Conservation (phyloP, 805 yeast species). For the Ogataea salicorniae region DNA sequence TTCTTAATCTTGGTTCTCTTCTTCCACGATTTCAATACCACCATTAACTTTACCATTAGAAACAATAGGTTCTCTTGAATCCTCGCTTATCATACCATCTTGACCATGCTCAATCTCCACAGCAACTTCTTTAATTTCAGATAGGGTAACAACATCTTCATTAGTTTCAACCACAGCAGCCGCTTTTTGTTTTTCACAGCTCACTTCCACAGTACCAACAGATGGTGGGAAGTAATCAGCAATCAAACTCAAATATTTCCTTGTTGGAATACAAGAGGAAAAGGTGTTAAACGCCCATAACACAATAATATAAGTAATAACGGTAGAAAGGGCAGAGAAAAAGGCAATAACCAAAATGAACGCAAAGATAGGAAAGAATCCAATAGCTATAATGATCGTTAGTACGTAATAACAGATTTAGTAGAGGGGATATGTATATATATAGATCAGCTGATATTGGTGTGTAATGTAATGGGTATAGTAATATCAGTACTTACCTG, state of each 20-base stretch:
- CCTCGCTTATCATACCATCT: no score
- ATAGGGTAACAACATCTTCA: neutral
- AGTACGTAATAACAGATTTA: neutral
- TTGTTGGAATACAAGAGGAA: conserved; percentile 10
- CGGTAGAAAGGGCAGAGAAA: conserved; percentile 7
- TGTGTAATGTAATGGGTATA: neutral
- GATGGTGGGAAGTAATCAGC: conserved; percentile 33
- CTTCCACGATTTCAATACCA: no score
- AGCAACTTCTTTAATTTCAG: neutral
- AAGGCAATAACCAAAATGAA: conserved; percentile 13
- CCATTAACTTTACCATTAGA: no score
- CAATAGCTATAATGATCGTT: conserved; percentile 16
- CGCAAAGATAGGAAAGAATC: conserved; percentile 22
- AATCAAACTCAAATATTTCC: conserved; percentile 17
- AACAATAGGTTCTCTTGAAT: no score
- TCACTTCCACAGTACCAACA: conserved; percentile 25
- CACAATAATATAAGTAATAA: conserved; percentile 8
- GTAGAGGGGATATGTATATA: no score
- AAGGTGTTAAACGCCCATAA: conserved; percentile 5
- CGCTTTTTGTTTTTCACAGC: conserved; percentile 1
- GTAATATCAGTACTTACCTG: conserved; percentile 7
- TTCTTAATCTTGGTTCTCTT: no score
- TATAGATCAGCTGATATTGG: no score
- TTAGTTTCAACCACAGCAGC: neutral
- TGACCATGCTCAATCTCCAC: no score